Base-by-base conservation (phyloP, 148 eudicot genomes). In the Pharnaceum exiguum region DNA sequence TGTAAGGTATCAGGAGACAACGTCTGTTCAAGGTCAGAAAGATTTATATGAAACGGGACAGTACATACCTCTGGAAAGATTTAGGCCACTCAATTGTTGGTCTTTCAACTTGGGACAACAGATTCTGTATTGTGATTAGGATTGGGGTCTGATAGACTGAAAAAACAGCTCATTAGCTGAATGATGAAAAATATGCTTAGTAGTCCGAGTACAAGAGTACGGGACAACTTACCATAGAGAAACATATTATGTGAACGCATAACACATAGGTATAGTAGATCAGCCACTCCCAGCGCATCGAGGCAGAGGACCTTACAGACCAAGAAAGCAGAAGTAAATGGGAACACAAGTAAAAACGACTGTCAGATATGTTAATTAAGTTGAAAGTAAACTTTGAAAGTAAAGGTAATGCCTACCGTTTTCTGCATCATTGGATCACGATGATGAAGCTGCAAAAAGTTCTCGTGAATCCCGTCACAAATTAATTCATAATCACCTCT, bases 1-100 rank as follows among this genome's bases (percentile, higher is more conserved):
- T 48, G 38, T 43, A 65, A 22, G 39, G 19, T 26, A 36, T 57
- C 47, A 60, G 3, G 23, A 65, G 3, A 51, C 16, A 23, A 37
- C 65, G 56, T 25, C 9, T 25, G 3, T 35, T 55, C 35, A 17
- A 29, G 13, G 47, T 7, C 15, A 35, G 10, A 37, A 36, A 30
- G 6, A 27, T 32, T 18, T 28, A 12, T 31, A 30, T 36, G 29
- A 36, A 24, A n/a, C 28, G 52, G 13, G 24, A 45, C 45, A 59
- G 53, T 15, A 43, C 39, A 65, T 74, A 94, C 99, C 99, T 86
- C 18, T 89, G 91, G 69, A 80, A 89, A 54, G 96, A 81, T 81
- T 86, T 94, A 44, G 99, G 99, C 99, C 99, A 94, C 74, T 83
- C 91, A 58, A 94, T 83, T 71, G 39, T 79, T 51, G 88, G 86